A percentile compares a stretch with the other conserved stretches of the same genome.
Conservation (phyloP, 2,329 filamentous ascomycete species). For the Cephalotrichum gorgonifer region DNA sequence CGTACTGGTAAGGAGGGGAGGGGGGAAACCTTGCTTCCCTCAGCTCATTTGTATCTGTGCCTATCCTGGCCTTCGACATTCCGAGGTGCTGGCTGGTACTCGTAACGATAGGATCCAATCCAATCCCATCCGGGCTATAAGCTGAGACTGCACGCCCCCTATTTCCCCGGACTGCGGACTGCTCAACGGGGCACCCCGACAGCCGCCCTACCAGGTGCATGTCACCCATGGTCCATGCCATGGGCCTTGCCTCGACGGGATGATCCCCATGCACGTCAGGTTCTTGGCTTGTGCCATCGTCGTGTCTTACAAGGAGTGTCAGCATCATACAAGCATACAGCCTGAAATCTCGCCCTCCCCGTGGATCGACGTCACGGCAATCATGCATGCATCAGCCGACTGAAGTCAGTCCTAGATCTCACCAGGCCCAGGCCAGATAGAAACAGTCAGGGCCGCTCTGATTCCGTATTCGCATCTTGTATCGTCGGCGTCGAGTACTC, state of each 20-base stretch:
- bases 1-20: too few species aligned
- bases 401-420: too few species aligned
- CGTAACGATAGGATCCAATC: too few species aligned
- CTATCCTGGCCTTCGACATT: too few species aligned
- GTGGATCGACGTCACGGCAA: background rate
- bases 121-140: background rate
- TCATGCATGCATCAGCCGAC: background rate
- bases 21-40: too few species aligned
- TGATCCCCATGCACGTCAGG: background rate
- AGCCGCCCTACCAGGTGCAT: background rate
- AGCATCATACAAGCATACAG: background rate
- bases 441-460: too few species aligned
- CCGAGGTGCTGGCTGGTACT: too few species aligned
- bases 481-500: background rate
- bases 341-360: background rate
- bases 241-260: background rate
- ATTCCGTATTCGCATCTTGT: background rate
- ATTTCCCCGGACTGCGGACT: background rate
- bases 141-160: background rate
- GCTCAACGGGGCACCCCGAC: background rate
- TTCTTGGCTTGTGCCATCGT: conserved; percentile 4
- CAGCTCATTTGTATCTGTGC: too few species aligned
- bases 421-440: too few species aligned
- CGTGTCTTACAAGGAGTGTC: conserved; percentile 1
- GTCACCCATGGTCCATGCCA: background rate